Evolutionary conservation across 192 early-diverging fungal species (phyloP).

Genomic region (Mycoemilia scoparia): DNA sequence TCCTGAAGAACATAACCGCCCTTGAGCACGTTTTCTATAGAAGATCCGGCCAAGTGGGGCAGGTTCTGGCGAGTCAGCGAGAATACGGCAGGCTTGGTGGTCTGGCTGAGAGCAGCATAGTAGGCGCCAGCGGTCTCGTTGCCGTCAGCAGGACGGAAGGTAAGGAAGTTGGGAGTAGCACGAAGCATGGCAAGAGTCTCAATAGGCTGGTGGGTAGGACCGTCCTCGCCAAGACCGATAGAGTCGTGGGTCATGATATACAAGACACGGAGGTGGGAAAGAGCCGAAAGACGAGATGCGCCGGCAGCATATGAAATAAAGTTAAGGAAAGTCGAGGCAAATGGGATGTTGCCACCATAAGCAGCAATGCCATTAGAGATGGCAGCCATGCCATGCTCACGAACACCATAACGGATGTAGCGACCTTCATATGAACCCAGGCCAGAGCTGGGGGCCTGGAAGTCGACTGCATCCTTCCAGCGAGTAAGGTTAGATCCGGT

Average conservation of each 20-base stretch:
- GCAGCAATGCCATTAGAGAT: conserved; percentile 79
- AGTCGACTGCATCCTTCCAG: conserved; percentile 90
- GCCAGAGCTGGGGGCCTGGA: conserved; percentile 52
- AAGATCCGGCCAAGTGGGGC: conserved; percentile 74
- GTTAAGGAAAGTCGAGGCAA: conserved; percentile 83
- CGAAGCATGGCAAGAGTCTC: conserved; percentile 81
- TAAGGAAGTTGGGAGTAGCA: conserved; percentile 74
- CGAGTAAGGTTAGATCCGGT: conserved; percentile 90
- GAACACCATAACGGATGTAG: conserved; percentile 88
- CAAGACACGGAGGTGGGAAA: conserved; percentile 75
- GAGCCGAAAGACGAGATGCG: conserved; percentile 72
- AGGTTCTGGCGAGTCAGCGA: conserved; percentile 86
- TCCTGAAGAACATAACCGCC: conserved; percentile 76
- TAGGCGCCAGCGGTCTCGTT: conserved; percentile 88
- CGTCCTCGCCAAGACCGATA: conserved; percentile 95
- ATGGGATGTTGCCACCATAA: conserved; percentile 76
- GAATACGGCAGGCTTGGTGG: conserved; percentile 58
- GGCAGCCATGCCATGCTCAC: conserved; percentile 94
- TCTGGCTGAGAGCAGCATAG: conserved; percentile 52
- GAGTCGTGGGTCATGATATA: conserved; percentile 99
- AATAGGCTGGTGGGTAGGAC: conserved; percentile 96
- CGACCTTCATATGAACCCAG: conserved; percentile 74
- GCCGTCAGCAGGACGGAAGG: conserved; percentile 84
- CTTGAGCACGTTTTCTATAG: conserved; percentile 57
- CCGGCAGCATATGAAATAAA: conserved; percentile 68